These are phyloP conservation scores for Diaporthe nobilis DNA, from an alignment of 2,329 filamentous ascomycete species.

Conservation along the genomic window DNA sequence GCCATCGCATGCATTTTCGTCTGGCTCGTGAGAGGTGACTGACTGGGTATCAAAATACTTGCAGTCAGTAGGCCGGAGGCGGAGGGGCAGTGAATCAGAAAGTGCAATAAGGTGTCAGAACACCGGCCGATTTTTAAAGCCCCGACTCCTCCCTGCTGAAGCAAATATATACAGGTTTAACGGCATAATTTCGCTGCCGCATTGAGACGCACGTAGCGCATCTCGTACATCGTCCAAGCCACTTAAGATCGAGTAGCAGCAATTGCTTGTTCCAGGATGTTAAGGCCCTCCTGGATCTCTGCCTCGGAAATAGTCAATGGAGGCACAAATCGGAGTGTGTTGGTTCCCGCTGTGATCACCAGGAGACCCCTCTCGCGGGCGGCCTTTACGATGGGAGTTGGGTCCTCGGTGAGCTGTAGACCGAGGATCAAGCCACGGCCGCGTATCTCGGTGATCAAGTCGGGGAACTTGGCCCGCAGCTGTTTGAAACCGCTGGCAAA, in stretches of 20 bases:
- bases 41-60: conserved; percentile 3
- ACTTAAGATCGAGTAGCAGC: conserved; percentile 52
- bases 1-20: not conserved
- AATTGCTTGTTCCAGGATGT: conserved; percentile 80
- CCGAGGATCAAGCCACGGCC: conserved; percentile 90
- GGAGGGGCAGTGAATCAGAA: not conserved
- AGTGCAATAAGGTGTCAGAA: not conserved
- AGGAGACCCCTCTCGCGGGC: conserved; percentile 89
- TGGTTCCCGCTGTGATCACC: conserved; percentile 92
- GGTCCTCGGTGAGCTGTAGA: conserved; percentile 83
- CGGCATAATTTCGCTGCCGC: not conserved
- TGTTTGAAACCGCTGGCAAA: conserved; percentile 64
- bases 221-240: conserved; percentile 11
- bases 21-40: not conserved
- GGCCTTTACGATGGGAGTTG: conserved; percentile 81
- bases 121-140: conserved; percentile 21
- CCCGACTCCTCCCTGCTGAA: conserved; percentile 31
- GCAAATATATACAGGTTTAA: conserved; percentile 36
- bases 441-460: conserved; percentile 82
- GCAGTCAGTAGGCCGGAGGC: not conserved
- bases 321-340: conserved; percentile 93
- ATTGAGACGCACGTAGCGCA: not conserved
- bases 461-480: conserved; percentile 69
- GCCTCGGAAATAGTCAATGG: conserved; percentile 83
- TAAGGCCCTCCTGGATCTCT: conserved; percentile 84